Evolutionary conservation across 1,284 basidiomycete species (phyloP), one percentile per base, ranked within the genome.

Genomic region (Cryptococcus deneoformans): DNA sequence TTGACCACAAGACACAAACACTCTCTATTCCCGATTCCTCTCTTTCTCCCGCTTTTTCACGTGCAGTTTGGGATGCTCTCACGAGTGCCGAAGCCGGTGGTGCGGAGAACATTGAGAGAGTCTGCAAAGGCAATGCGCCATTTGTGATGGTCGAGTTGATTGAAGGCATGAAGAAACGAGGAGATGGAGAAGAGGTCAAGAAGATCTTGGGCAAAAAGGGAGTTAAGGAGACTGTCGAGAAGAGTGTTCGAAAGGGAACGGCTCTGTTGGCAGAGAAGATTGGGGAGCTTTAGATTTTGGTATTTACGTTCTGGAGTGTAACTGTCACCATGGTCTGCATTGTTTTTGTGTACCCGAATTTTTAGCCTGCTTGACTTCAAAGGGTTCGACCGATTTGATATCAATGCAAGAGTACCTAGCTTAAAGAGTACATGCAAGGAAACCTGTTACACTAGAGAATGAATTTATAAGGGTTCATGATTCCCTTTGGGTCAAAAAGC

Each of bases 401-500:
- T 20, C 20, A 20, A 20, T 20, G 20, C 20, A 20, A 20, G 20
- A 20, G 20, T 20, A 20, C 20, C 20, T 20, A 20, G 20, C 20
- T 20, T 20, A 20, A 20, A 20, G 20, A 20, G 20, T 20, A 20
- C 20, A 20, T 20, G 20, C 20, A 20, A 20, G 20, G 20, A 20
- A 20, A 20, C 20, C 20, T 20, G 20, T 20, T 20, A 20, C 20
- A 44, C 46, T 59, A 66, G 24, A 69, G 51, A 44, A 70, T 65
- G 52, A 67, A 74, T 62, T 74, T 68, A 60, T 70, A 70, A 9
- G 70, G 66, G 55, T 70, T 95, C 84, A 97, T 87, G 66, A 98
- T 91, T 5, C 88, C 87, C 48, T 86, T 83, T 3, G 91, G 90
- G 76, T 98, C 95, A 71, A 96, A 93, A 10, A 92, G 70, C n/a